phyloP scores from a whole-genome alignment of 495 filamentous ascomycete species.

The Tuber aestivum region DNA sequence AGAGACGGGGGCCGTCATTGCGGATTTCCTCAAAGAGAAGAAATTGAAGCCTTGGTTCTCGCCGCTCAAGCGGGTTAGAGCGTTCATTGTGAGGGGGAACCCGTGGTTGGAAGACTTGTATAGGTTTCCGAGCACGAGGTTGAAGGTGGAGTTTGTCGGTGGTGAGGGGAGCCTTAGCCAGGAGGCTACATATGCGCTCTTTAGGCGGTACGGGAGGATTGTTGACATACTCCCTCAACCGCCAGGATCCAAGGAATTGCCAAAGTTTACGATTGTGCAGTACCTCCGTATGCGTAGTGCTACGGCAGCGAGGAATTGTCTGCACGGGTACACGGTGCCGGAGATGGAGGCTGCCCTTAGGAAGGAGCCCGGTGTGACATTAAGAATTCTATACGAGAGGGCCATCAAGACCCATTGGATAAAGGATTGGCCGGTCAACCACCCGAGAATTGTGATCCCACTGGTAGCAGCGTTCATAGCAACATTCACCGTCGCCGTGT shows the following conservation, averaged over 20 bases:
- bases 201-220: slow-evolving; percentile 83
- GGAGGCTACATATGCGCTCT: slow-evolving; percentile 79
- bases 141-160: slow-evolving; percentile 82
- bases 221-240: slow-evolving; percentile 71
- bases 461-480: slow-evolving; percentile 70
- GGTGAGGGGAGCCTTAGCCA: slow-evolving; percentile 70
- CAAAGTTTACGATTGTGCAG: slow-evolving; percentile 71
- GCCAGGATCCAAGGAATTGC: slow-evolving; percentile 72
- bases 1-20: slow-evolving; percentile 56
- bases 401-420: slow-evolving; percentile 68
- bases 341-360: slow-evolving; percentile 57
- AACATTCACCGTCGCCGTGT: slow-evolving; percentile 79
- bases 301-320: slow-evolving; percentile 83
- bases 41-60: slow-evolving; percentile 83
- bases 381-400: slow-evolving; percentile 77
- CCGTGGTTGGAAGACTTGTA: slow-evolving; percentile 94
- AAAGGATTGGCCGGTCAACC: slow-evolving; percentile 80
- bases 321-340: slow-evolving; percentile 72
- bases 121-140: slow-evolving; percentile 64
- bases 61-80: slow-evolving; percentile 65
- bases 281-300: slow-evolving; percentile 60
- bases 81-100: slow-evolving; percentile 66
- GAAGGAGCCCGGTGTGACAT: slow-evolving; percentile 63
- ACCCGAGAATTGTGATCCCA: slow-evolving; percentile 85
- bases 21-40: slow-evolving; percentile 57